phyloP scores from a whole-genome alignment of 1,284 basidiomycete genomes.

The Tilletia indica region DNA sequence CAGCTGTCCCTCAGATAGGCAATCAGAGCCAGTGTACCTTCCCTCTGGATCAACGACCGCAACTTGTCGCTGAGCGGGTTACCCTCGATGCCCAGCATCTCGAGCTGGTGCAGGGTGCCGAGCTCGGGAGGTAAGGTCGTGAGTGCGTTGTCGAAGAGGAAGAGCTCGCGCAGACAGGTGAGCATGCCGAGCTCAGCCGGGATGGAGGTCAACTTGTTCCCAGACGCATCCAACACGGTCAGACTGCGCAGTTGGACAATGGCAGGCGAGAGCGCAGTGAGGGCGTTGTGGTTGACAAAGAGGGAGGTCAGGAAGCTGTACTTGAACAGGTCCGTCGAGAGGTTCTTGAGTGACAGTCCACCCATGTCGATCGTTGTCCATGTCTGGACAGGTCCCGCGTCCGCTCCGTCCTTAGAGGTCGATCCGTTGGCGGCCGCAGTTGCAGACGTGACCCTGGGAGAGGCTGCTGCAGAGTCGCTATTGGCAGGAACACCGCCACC shows the following conservation, averaged over 20 bases:
- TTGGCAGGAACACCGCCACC: slow-evolving; percentile 25
- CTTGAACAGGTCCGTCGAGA: slow-evolving; percentile 76
- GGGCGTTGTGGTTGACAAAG: slow-evolving; percentile 94
- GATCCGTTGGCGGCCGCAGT: not conserved
- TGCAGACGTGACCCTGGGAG: not conserved
- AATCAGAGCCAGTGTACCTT: slow-evolving; percentile 84
- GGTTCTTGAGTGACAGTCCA: slow-evolving; percentile 85
- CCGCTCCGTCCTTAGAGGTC: not conserved
- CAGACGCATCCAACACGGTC: slow-evolving; percentile 86
- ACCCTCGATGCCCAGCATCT: slow-evolving; percentile 89
- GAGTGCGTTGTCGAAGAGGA: slow-evolving; percentile 92
- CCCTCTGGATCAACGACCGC: slow-evolving; percentile 82
- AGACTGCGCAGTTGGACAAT: slow-evolving; percentile 82
- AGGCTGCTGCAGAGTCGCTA: not conserved
- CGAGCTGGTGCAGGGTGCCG: slow-evolving; percentile 86
- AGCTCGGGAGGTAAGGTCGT: slow-evolving; percentile 80
- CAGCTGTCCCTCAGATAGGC: slow-evolving; percentile 83
- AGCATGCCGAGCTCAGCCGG: slow-evolving; percentile 90
- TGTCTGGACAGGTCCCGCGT: slow-evolving; percentile 33
- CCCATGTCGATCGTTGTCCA: slow-evolving; percentile 97
- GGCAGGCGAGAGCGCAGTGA: slow-evolving; percentile 76
- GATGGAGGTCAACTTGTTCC: slow-evolving; percentile 76
- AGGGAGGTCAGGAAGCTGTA: slow-evolving; percentile 94
- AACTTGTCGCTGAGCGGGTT: slow-evolving; percentile 82
- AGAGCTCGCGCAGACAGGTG: slow-evolving; percentile 83